These are phyloP conservation scores for Globisporangium megalacanthum DNA, from an alignment of 352 stramenopile species.

Conservation along the genomic window DNA sequence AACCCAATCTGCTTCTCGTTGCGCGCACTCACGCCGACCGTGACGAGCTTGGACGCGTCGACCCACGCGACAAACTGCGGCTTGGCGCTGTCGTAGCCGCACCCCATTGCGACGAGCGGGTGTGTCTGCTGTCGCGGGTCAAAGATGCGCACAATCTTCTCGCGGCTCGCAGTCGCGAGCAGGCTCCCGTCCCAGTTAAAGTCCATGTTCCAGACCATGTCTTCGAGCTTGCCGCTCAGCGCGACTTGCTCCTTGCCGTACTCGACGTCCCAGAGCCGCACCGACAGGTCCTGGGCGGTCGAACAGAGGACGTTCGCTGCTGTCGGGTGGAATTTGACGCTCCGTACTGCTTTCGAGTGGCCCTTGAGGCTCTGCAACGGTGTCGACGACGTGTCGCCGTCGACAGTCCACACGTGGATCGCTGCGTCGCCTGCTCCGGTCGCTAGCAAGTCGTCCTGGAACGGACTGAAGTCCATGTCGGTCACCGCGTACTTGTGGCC, in stretches of 20 bases:
- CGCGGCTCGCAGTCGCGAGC: conserved; percentile 61
- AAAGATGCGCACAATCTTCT: conserved; percentile 71
- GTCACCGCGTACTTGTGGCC: conserved; percentile 63
- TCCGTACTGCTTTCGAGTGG: conserved; percentile 48
- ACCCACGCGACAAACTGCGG: conserved; percentile 69
- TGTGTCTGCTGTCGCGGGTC: conserved; percentile 48
- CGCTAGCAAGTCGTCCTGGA: conserved; percentile 43
- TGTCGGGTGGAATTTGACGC: conserved; percentile 61
- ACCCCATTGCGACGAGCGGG: conserved; percentile 55
- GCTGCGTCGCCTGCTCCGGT: conserved; percentile 52
- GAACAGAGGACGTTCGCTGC: conserved; percentile 58
- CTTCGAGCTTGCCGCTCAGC: conserved; percentile 54
- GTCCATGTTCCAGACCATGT: conserved; percentile 66
- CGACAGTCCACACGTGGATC: conserved; percentile 60
- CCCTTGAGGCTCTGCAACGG: conserved; percentile 28
- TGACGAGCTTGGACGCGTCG: conserved; percentile 35
- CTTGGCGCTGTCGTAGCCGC: conserved; percentile 59
- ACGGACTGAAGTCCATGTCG: conserved; percentile 58
- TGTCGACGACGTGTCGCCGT: conserved; percentile 5
- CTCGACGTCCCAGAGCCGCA: conserved; percentile 77
- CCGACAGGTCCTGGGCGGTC: conserved; percentile 44
- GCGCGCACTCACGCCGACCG: conserved; percentile 47
- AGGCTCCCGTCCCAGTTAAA: conserved; percentile 63
- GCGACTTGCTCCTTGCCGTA: conserved; percentile 35
- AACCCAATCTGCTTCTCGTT: conserved; percentile 68